Conservation (phyloP, 139 green algal species). For the Ostreobium quekettii region DNA sequence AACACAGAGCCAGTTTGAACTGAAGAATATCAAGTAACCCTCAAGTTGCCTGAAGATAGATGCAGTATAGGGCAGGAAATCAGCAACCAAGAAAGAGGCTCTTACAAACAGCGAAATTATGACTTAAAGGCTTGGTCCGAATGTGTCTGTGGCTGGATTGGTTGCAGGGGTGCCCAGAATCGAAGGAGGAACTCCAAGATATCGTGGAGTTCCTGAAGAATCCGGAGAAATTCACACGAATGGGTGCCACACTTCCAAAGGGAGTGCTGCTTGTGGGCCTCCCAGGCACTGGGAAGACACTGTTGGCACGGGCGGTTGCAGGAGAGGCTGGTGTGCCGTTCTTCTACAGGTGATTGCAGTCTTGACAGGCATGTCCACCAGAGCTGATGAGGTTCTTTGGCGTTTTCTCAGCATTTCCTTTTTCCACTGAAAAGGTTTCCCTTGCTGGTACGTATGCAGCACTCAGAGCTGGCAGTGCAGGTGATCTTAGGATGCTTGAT, state of each 20-base stretch:
- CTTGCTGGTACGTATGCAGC: no score
- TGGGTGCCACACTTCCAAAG: slow-evolving; percentile 89
- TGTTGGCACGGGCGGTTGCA: slow-evolving; percentile 59
- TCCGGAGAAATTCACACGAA: slow-evolving; percentile 72
- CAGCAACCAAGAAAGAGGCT: slow-evolving; percentile 16
- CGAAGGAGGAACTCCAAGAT: slow-evolving; percentile 89
- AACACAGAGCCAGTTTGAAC: neutral
- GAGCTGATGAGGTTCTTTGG: no score
- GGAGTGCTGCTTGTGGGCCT: slow-evolving; percentile 72
- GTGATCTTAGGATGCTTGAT: no score
- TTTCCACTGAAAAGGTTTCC: no score
- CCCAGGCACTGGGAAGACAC: slow-evolving; percentile 84
- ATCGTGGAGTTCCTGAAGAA: slow-evolving; percentile 90
- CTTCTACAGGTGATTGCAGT: slow-evolving; percentile 72
- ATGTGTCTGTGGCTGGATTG: neutral
- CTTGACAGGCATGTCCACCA: no score
- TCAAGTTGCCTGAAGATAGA: neutral
- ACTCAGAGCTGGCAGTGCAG: no score
- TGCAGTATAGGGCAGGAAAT: neutral
- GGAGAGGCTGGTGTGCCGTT: slow-evolving; percentile 96
- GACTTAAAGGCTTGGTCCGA: neutral
- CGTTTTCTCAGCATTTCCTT: no score
- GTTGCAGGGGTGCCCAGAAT: slow-evolving; percentile 82
- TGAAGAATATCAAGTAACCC: neutral
- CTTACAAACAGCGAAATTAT: slow-evolving; percentile 47